Conservation (phyloP, 805 yeast species). For the Candida anglica region DNA sequence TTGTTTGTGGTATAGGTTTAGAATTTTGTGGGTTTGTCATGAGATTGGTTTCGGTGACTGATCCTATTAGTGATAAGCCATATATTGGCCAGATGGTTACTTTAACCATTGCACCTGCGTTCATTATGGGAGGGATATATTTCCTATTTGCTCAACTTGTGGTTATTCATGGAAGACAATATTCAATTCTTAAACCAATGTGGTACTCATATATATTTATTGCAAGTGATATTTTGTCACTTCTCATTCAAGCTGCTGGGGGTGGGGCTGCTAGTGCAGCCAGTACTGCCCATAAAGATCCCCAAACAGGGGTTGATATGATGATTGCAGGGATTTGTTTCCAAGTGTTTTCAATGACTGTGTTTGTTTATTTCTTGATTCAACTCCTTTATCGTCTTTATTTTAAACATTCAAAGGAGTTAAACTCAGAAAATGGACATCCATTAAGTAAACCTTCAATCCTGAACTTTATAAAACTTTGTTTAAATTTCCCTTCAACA, state of each 20-base stretch:
- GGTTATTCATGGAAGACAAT: slow-evolving; percentile 33
- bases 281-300: slow-evolving; percentile 13
- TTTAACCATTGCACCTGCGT: slow-evolving; percentile 39
- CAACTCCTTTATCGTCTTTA: slow-evolving; percentile 29
- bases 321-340: slow-evolving; percentile 37
- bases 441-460: slow-evolving; percentile 16
- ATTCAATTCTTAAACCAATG: slow-evolving; percentile 36
- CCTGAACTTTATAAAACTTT: slow-evolving; percentile 23
- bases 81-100: slow-evolving; percentile 31
- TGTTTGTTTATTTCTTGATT: slow-evolving; percentile 33
- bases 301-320: slow-evolving; percentile 29
- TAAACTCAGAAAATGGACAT: slow-evolving; percentile 8
- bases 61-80: slow-evolving; percentile 14
- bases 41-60: slow-evolving; percentile 25
- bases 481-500: slow-evolving; percentile 21
- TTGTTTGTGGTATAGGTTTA: slow-evolving; percentile 30
- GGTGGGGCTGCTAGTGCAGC: slow-evolving; percentile 36
- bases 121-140: slow-evolving; percentile 41
- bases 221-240: slow-evolving; percentile 31
- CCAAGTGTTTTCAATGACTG: slow-evolving; percentile 36
- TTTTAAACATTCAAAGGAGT: slow-evolving; percentile 17
- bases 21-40: slow-evolving; percentile 38
- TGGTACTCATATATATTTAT: slow-evolving; percentile 42
- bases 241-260: slow-evolving; percentile 36
- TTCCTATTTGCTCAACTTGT: slow-evolving; percentile 38